Evolutionary conservation across 1,284 basidiomycete genomes (phyloP).

Genomic region (Trichosporon sp.): DNA sequence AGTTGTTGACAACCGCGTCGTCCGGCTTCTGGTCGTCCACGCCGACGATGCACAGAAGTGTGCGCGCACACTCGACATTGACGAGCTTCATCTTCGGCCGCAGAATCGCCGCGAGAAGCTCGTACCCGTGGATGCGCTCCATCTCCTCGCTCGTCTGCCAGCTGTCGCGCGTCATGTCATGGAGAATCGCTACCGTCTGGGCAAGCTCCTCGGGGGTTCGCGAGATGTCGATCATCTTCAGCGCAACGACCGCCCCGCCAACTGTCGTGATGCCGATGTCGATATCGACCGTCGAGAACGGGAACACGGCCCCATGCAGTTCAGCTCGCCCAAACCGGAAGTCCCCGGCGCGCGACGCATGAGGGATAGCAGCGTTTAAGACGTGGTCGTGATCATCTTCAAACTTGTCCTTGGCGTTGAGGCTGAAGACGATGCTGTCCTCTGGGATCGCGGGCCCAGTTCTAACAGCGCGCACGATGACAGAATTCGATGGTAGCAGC

Average conservation of each 20-base stretch:
- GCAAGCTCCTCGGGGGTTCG: conserved; percentile 69
- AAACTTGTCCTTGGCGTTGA: conserved; percentile 38
- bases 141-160: conserved; percentile 93
- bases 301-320: conserved; percentile 60
- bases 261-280: conserved; percentile 77
- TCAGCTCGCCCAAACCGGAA: conserved; percentile 34
- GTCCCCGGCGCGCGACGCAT: conserved; percentile 31
- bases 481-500: conserved; percentile 35
- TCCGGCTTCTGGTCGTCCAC: conserved; percentile 74
- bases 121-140: conserved; percentile 84
- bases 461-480: conserved; percentile 46
- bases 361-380: conserved; percentile 41
- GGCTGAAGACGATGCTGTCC: conserved; percentile 42
- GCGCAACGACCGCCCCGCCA: conserved; percentile 70
- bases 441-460: conserved; percentile 42
- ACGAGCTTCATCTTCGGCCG: conserved; percentile 67
- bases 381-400: conserved; percentile 19
- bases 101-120: conserved; percentile 72
- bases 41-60: conserved; percentile 76
- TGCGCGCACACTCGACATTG: conserved; percentile 69
- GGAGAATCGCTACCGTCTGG: conserved; percentile 65
- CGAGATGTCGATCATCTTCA: conserved; percentile 75
- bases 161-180: conserved; percentile 70
- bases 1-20: conserved; percentile 76
- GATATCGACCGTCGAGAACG: conserved; percentile 60